Evolutionary conservation across 2,329 filamentous ascomycete genomes (phyloP).

Genomic region (Acrodontium crateriforme): DNA sequence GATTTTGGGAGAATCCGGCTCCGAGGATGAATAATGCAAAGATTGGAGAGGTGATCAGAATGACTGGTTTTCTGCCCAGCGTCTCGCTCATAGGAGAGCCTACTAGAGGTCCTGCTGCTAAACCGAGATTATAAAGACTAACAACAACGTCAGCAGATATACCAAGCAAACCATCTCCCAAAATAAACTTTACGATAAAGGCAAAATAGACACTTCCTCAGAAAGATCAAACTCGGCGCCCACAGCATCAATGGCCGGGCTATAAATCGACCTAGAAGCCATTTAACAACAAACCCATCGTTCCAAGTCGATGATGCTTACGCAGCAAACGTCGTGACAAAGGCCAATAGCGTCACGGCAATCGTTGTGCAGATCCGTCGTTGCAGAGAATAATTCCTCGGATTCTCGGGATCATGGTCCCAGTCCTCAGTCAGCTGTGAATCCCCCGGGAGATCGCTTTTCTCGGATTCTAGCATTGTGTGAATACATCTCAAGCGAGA

Average conservation of each 20-base stretch:
- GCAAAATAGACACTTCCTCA: conserved; percentile 20
- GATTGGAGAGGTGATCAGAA: conserved; percentile 22
- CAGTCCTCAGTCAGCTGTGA: no score
- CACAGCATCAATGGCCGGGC: conserved; percentile 13
- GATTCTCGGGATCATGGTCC: conserved; percentile 20
- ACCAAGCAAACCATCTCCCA: no score
- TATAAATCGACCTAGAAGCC: no score
- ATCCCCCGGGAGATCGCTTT: no score
- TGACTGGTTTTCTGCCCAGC: conserved; percentile 22
- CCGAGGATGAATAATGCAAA: conserved; percentile 24
- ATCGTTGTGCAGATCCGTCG: conserved; percentile 12
- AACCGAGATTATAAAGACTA: conserved; percentile 24
- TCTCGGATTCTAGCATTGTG: no score
- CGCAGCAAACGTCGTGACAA: conserved; percentile 19
- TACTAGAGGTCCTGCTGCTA: conserved; percentile 25
- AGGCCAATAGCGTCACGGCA: conserved; percentile 17
- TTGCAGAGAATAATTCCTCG: conserved; percentile 17
- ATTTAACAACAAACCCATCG: no score
- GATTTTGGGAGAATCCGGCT: conserved; percentile 14
- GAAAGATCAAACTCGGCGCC: conserved; percentile 14
- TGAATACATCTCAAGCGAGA: no score
- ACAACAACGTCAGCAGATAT: background rate
- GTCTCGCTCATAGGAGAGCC: conserved; percentile 25
- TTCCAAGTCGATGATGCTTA: no score
- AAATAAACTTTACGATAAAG: no score